Evolutionary conservation across 129 eudicot genomes (phyloP), one percentile per base, ranked within the genome.

Genomic region (Ambrosia trifida): DNA sequence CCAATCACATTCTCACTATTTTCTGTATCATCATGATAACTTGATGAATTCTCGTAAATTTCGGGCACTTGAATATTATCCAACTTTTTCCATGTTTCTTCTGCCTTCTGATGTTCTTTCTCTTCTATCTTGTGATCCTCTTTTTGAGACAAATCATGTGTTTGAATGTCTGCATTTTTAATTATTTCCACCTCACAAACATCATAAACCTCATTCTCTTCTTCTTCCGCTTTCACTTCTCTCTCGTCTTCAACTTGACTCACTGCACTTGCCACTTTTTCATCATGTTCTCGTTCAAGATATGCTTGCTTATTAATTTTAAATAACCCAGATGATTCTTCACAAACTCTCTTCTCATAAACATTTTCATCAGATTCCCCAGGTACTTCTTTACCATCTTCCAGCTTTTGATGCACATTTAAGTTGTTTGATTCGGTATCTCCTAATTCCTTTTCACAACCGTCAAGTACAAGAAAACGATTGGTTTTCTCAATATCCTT

Each of bases 21-120:
- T 80, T 80, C 78, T 13, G 77, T 83, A 71, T 80, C 83, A 73
- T 33, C 33, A 72, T 73, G 58, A 40, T 73, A 75, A 44, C 68
- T 73, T 24, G 81, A 78, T 28, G 81, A 78, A 28, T 56, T 74
- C 74, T 65, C 72, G 31, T 30, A 76, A 57, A 3, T 47, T 46
- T 72, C 78, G 46, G 68, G 77, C 33, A 32, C 73, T 28, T 69
- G 61, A 58, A 7, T 31, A 47, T 38, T 18, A 28, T 63, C 61
- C 58, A 30, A 51, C 43, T 6, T 40, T 47, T 44, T 74, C 28
- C 28, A 24, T 24, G 28, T 24, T 24, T 24, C 28, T 24, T 24
- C 28, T 24, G 28, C 28, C 28, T 24, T 24, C 28, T 24, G 28
- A 12, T 77, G 46, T 11, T 62, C 47, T 3, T 28, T 43, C 5